A percentile compares a stretch with the other conserved stretches of the same genome.
phyloP scores from a whole-genome alignment of 2,329 filamentous ascomycete genomes.

The Elsinoe ampelina region DNA sequence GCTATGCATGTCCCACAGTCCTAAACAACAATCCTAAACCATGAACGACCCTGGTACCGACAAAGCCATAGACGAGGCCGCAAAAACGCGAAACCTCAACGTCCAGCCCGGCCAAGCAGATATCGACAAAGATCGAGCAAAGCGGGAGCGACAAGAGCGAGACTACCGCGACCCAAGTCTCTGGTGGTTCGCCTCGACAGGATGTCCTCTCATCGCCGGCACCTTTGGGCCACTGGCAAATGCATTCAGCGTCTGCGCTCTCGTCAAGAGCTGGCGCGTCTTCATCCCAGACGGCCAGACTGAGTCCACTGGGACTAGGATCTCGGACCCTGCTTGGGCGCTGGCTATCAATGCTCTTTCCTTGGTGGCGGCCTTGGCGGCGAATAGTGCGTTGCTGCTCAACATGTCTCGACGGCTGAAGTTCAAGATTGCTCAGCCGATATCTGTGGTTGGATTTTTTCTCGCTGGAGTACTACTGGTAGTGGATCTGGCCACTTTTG shows the following conservation, averaged over 20 bases:
- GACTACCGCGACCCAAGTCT: constrained; percentile 39
- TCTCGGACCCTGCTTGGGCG: constrained; percentile 47
- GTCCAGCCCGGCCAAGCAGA: constrained; percentile 22
- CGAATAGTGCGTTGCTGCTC: constrained; percentile 47
- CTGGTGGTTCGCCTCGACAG: constrained; percentile 55
- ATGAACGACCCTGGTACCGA: constrained; percentile 49
- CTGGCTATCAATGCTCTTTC: constrained; percentile 48
- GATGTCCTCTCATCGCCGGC: constrained; percentile 47
- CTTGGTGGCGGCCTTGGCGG: constrained; percentile 43
- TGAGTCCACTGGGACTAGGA: constrained; percentile 36
- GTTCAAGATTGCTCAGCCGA: constrained; percentile 49
- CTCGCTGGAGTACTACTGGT: constrained; percentile 46
- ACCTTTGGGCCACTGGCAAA: constrained; percentile 33
- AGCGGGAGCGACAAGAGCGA: constrained; percentile 28
- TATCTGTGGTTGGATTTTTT: constrained; percentile 53
- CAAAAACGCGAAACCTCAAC: constrained; percentile 27
- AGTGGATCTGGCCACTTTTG: constrained; percentile 39
- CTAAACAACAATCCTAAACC: neutral
- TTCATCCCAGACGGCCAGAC: constrained; percentile 38
- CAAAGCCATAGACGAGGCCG: constrained; percentile 39
- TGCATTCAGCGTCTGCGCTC: constrained; percentile 37
- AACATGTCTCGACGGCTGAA: constrained; percentile 50
- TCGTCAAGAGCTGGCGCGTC: constrained; percentile 48
- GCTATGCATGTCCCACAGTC: neutral
- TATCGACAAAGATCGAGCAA: constrained; percentile 27